These are phyloP conservation scores for Neonectria hederae DNA, from an alignment of 2,329 filamentous ascomycete genomes.

Conservation along the genomic window DNA sequence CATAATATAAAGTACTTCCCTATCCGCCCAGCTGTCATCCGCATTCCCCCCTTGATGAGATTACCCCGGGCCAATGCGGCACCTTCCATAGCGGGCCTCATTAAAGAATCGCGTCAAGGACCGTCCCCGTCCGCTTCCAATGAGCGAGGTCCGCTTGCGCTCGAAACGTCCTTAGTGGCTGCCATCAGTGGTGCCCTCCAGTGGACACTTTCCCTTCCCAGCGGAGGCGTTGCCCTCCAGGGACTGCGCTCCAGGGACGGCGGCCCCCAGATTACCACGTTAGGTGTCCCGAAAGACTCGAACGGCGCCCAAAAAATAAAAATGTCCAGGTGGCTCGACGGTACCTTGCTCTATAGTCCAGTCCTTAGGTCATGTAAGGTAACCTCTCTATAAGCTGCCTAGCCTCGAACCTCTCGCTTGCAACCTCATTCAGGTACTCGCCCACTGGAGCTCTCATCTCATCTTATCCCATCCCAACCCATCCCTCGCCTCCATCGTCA, in stretches of 20 bases:
- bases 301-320: conserved; percentile 1
- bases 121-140: not conserved
- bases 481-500: conserved; percentile 16
- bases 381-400: conserved; percentile 6
- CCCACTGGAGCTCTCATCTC: conserved; percentile 15
- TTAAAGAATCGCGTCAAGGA: conserved; percentile 29
- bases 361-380: not conserved
- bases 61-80: conserved; percentile 42
- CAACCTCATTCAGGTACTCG: conserved; percentile 8
- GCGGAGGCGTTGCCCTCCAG: not conserved
- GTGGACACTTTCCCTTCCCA: conserved; percentile 21
- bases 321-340: not conserved
- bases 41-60: conserved; percentile 36
- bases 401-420: conserved; percentile 24
- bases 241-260: not conserved
- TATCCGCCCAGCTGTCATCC: conserved; percentile 14
- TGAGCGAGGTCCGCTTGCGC: not conserved
- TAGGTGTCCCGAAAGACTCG: conserved; percentile 4
- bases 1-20: too few species aligned
- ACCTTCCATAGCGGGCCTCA: conserved; percentile 40
- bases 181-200: conserved; percentile 4
- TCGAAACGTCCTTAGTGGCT: conserved; percentile 6
- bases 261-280: not conserved
- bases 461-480: conserved; percentile 7
- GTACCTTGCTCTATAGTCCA: not conserved